phyloP scores from a whole-genome alignment of 108 stramenopile genomes.

The Cyclotella cryptica region DNA sequence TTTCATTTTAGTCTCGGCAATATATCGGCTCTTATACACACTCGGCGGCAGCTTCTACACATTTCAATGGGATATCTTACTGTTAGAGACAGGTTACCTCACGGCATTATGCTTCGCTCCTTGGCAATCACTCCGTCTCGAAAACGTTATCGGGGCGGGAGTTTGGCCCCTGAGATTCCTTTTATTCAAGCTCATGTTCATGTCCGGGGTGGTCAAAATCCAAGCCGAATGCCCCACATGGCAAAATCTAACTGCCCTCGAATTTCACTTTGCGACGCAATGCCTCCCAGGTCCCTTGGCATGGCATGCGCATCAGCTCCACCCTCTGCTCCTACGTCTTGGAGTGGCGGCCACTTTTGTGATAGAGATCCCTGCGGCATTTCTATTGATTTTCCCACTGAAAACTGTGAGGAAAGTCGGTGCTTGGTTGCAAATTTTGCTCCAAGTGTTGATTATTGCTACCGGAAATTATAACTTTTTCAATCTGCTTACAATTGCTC shows the following conservation, averaged over 20 bases:
- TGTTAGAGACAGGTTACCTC: conserved; percentile 67
- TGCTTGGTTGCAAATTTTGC: conserved; percentile 57
- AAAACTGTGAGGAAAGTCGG: conserved; percentile 46
- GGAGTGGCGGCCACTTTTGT: conserved; percentile 67
- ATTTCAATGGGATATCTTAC: conserved; percentile 88
- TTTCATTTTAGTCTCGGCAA: conserved; percentile 35
- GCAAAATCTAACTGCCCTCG: conserved; percentile 73
- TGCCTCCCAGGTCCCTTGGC: conserved; percentile 69
- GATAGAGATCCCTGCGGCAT: conserved; percentile 70
- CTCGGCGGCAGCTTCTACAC: conserved; percentile 61
- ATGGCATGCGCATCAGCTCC: conserved; percentile 66
- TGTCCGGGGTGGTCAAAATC: conserved; percentile 81
- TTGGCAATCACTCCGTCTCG: conserved; percentile 33
- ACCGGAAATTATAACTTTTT: conserved; percentile 87
- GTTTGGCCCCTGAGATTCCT: conserved; percentile 63
- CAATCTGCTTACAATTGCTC: conserved; percentile 71
- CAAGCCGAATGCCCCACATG: conserved; percentile 78
- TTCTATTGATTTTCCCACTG: conserved; percentile 60
- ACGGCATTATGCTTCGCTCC: conserved; percentile 57
- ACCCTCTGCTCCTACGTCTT: conserved; percentile 59
- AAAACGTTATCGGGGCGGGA: neutral
- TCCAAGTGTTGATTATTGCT: conserved; percentile 70
- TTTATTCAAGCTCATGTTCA: conserved; percentile 80
- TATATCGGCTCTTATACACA: conserved; percentile 46
- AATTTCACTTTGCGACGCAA: conserved; percentile 82